Evolutionary conservation across 331 rosid species (phyloP).

Genomic region (Malus hybrid): DNA sequence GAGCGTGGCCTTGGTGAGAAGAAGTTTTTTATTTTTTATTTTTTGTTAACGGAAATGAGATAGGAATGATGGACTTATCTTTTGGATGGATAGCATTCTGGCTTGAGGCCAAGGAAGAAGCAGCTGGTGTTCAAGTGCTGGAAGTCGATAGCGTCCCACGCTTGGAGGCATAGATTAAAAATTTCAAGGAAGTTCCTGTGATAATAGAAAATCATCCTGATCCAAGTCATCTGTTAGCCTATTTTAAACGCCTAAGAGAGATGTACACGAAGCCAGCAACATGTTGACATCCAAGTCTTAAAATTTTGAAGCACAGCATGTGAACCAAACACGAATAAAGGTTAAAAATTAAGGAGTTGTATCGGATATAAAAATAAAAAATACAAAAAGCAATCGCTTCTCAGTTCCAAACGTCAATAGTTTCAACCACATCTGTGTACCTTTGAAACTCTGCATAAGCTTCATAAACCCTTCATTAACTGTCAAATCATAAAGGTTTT

Average conservation of each 20-base stretch:
- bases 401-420: neutral
- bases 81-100: constrained; percentile 20
- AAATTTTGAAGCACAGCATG: neutral
- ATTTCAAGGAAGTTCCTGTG: constrained; percentile 12
- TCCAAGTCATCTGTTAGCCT: neutral
- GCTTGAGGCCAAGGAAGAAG: constrained; percentile 7
- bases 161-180: constrained; percentile 10
- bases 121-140: constrained; percentile 21
- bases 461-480: constrained; percentile 10
- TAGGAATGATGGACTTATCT: constrained; percentile 18
- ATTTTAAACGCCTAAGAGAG: constrained; percentile 15
- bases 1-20: constrained; percentile 9
- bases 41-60: constrained; percentile 2
- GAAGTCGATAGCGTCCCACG: constrained; percentile 8
- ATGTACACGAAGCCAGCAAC: neutral
- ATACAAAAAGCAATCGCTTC: neutral
- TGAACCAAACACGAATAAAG: neutral
- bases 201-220: constrained; percentile 17
- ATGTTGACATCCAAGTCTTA: neutral
- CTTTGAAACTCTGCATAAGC: neutral
- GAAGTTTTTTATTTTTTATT: neutral
- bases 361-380: neutral
- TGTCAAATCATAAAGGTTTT: neutral
- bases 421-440: neutral
- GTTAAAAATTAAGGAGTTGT: neutral